Evolutionary conservation across 75 land plant genomes (phyloP), one percentile per base, ranked within the genome.

Genomic region (Cupressus sempervirens): DNA sequence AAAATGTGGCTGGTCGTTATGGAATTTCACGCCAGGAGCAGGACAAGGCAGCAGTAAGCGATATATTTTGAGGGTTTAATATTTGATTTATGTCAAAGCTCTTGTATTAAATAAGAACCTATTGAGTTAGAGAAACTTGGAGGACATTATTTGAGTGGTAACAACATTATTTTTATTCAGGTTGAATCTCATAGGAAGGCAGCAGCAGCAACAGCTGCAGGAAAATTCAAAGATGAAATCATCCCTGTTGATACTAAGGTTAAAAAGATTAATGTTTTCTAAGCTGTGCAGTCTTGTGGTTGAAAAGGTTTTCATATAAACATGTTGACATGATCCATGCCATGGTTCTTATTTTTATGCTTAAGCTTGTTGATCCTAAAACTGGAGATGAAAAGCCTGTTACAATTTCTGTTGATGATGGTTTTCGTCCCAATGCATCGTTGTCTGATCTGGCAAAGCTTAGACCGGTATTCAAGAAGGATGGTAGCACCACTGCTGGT

Each of bases 401-500:
- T 12, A 89, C 90, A 12, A 92, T 97, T 36, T 84, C 91, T 86
- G 95, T 91, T 52, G 99, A 97, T 91, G 99, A 97, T 92, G 99
- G 99, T 30, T 91, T 97, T 85, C 88, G 99, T 32, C 93, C 94
- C n/a, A 89, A 86, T 20, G 86, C 98, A 32, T 86, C 93, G 18
- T 26, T 94, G 16, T 87, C 95, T 32, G 93, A 91, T 76, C 85
- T 97, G 43, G 94, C 90, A 54, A 97, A 97, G 85, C 87, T 97
- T 70, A 97, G 93, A 88, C 88, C 98, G 58, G 99, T 86, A 6
- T 97, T 97, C 84, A 96, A 93, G 92, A 93, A 97, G 81, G 91
- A 89, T 87, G 99, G 99, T 32, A 90, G 91, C 74, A 97, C 99
- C 16, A 97, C 99, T 85, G 99, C 99, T 80, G 97, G 99, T 97